Evolutionary conservation across 2,329 filamentous ascomycete genomes (phyloP), one percentile per base, ranked within the genome.

Genomic region (Fonsecaea multimorphosa): DNA sequence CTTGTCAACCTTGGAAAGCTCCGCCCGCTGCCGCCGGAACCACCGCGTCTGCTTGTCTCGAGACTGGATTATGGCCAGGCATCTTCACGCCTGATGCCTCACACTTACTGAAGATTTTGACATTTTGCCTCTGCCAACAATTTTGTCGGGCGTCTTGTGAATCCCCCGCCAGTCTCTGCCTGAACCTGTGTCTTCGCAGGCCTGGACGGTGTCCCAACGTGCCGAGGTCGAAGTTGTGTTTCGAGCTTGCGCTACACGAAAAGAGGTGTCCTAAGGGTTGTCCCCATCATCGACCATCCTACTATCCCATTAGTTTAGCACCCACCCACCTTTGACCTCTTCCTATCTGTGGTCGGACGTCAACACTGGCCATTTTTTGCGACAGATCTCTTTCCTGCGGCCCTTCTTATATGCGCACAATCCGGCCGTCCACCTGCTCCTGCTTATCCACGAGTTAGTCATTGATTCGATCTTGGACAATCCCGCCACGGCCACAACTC

Each of bases 161-260:
- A 52, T 38, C 34, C 46, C 38, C 8, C 32, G 19, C 44, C 40
- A n/a, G 27, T 12, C 38, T 5, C 40, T 46, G 40, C 40, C 29
- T 32, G 36, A 34, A 19, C 40, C 40, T 49, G 44, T 49, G 44
- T 22, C 12, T 49, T 24, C 27, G 14, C 4, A 22, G 8, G 19
- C 8, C 40, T 40, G 24, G 49, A 58, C 16, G n/a, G 8, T 54
- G 34, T 14, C 16, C 58, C 52, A 40, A 57, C 49, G 31, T 60
- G 54, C 49, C 59, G 59, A 61, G 40, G 49, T 63, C 44, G 32
- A 49, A 59, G n/a, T n/a, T n/a, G 38, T 11, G 36, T 46, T 38
- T 40, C 36, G 58, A 65, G 53, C 31, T 61, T 66, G 64, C 58
- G 64, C 64, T 54, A 66, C 64, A 44, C 32, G 19, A 34, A 55